Conservation (phyloP, 2,329 filamentous ascomycete genomes). For the Neofusicoccum parvum region DNA sequence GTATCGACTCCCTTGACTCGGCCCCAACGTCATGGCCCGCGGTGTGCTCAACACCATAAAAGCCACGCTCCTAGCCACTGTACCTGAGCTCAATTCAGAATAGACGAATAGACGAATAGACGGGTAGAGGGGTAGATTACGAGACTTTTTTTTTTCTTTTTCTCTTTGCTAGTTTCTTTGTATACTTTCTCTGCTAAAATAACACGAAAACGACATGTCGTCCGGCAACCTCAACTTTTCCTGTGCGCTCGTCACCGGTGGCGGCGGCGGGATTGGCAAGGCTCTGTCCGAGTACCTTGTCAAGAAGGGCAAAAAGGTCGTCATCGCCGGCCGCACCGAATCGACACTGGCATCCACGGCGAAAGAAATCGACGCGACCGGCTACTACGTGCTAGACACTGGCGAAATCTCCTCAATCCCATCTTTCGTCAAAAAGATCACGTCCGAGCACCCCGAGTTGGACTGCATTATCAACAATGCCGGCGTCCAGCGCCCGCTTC, state of each 20-base stretch:
- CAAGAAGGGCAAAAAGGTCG: conserved; percentile 50
- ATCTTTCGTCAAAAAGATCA: conserved; percentile 49
- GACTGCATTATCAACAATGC: conserved; percentile 64
- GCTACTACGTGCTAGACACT: conserved; percentile 58
- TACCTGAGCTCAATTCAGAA: not conserved
- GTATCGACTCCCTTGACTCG: not conserved
- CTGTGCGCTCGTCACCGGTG: conserved; percentile 49
- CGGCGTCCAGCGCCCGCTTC: conserved; percentile 58
- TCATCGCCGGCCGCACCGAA: conserved; percentile 59
- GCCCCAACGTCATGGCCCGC: too few species aligned
- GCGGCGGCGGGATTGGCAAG: conserved; percentile 56
- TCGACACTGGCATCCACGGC: conserved; percentile 52
- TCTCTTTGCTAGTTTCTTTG: not conserved
- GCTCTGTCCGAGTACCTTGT: conserved; percentile 53
- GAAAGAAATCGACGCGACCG: conserved; percentile 48
- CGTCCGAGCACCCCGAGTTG: conserved; percentile 54
- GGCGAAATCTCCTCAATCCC: conserved; percentile 49
- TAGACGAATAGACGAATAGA: not conserved
- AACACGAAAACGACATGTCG: not conserved
- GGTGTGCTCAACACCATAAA: not conserved
- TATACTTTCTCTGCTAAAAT: not conserved
- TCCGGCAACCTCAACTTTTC: conserved; percentile 38
- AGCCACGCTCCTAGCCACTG: not conserved
- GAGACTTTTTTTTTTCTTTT: not conserved
- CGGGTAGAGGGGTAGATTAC: not conserved